These are phyloP conservation scores for Metarhizium rileyi DNA, from an alignment of 2,329 filamentous ascomycete species.

Conservation along the genomic window DNA sequence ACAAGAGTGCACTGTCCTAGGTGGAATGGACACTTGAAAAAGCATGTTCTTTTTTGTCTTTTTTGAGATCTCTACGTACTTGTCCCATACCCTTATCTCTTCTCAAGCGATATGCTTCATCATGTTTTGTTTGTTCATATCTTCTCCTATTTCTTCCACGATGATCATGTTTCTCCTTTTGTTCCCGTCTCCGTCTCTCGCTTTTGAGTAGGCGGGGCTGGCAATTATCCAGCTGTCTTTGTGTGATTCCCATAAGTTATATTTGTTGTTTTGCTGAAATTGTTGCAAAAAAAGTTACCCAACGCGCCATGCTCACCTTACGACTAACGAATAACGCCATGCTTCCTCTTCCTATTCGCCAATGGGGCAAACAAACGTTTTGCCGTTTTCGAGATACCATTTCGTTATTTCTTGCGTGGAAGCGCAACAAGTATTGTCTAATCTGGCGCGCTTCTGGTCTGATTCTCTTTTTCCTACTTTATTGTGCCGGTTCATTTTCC, in stretches of 20 bases:
- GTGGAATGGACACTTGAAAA: conserved; percentile 9
- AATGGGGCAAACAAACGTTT: neutral
- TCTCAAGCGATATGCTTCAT: conserved; percentile 10
- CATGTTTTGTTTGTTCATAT: conserved; percentile 8
- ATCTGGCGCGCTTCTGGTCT: neutral
- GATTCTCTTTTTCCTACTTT: neutral
- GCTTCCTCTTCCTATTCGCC: neutral
- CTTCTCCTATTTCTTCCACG: conserved; percentile 5
- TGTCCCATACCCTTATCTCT: conserved; percentile 12
- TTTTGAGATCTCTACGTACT: conserved; percentile 10
- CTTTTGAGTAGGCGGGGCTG: conserved; percentile 5
- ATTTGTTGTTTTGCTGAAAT: neutral
- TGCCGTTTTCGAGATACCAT: neutral
- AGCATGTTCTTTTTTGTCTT: conserved; percentile 10
- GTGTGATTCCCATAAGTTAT: neutral
- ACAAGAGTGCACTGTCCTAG: conserved; percentile 5
- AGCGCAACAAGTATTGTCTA: neutral
- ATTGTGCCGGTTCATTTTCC: neutral
- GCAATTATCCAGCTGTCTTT: neutral
- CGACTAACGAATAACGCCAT: neutral
- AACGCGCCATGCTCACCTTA: neutral
- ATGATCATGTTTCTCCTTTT: conserved; percentile 5
- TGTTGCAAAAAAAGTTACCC: neutral
- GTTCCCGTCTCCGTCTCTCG: conserved; percentile 6
- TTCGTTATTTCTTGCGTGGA: neutral